Evolutionary conservation across 805 yeast species (phyloP).

Genomic region (Ogataea trehaloabstinens): DNA sequence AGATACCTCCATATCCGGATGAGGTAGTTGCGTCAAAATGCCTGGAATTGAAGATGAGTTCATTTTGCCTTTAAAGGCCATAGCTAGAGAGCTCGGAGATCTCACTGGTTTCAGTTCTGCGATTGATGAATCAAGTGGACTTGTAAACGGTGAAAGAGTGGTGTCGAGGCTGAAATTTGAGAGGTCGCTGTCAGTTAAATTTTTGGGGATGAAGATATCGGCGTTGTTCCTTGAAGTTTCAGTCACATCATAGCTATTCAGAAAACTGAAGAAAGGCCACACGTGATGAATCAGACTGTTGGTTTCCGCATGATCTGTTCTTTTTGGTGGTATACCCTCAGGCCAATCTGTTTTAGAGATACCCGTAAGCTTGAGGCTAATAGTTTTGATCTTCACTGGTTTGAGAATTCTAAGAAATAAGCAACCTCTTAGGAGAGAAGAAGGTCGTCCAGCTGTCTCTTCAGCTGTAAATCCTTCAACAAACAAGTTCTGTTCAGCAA

Average conservation of each 20-base stretch:
- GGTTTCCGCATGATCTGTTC: constrained; percentile 60
- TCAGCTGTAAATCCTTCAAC: constrained; percentile 75
- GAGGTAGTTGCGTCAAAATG: constrained; percentile 12
- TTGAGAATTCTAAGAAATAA: constrained; percentile 66
- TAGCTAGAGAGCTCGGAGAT: constrained; percentile 29
- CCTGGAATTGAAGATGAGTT: constrained; percentile 23
- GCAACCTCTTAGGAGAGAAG: constrained; percentile 80
- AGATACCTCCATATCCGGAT: constrained; percentile 19
- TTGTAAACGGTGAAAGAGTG: constrained; percentile 29
- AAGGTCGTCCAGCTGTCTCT: constrained; percentile 66
- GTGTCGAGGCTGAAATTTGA: constrained; percentile 36
- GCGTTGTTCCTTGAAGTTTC: constrained; percentile 44
- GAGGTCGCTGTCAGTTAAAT: constrained; percentile 31
- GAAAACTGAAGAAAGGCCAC: constrained; percentile 79
- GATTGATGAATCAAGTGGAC: constrained; percentile 16
- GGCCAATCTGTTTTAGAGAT: constrained; percentile 89
- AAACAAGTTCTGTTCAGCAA: constrained; percentile 78
- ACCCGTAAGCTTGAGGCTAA: constrained; percentile 65
- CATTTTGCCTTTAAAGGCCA: constrained; percentile 27
- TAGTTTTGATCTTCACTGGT: constrained; percentile 66
- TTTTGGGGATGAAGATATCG: constrained; percentile 38
- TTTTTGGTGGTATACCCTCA: constrained; percentile 94
- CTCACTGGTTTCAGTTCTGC: constrained; percentile 20
- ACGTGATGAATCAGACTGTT: constrained; percentile 71
- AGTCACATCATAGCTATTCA: constrained; percentile 26